Base-by-base conservation (phyloP, 257 asterid species). In the Penstemon eatonii region DNA sequence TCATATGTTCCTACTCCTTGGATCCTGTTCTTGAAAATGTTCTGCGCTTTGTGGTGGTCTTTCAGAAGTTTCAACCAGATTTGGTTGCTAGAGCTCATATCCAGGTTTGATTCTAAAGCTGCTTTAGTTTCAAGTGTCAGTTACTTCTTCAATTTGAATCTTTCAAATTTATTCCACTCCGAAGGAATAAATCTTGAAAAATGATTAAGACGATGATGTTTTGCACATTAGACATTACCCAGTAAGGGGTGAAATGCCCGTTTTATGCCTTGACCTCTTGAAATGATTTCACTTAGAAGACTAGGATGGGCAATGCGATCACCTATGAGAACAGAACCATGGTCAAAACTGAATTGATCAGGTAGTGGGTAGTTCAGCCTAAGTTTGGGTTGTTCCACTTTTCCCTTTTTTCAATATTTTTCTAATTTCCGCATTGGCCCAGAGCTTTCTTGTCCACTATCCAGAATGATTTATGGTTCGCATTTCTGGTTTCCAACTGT, bases 11-110 rank as follows among this genome's bases (percentile, higher is more conserved):
- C 81, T 79, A 76, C 78, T 70, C 88, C 52, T 65, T 84, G 91
- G 95, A 90, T 73, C 89, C 96, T 18, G 74, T 68, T 67, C 82
- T 85, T 77, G 97, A 94, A 81, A 78, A 75, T 62, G 83, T 85
- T 75, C 72, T 94, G 83, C 88, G 82, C 79, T 87, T 87, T 78
- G 85, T 89, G 71, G 91, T 87, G 40, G 92, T 84, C 75, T 80
- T 94, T 79, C 99, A 94, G 76, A 91, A 88, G 86, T 54, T 74
- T 46, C 89, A 78, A 81, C 97, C 99, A 39, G 99, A 91, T 76
- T 83, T 94, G 80, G 89, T 91, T 66, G 86, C 97, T 75, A 83
- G 99, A 82, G 90, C 93, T 79, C 76, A 83, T 86, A 76, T 94
- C 73, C 99, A 91, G 97, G 99, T 94, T 76, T 60, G 69, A 51